These are phyloP conservation scores for Penicillium aurantiogriseum DNA, from an alignment of 2,329 filamentous ascomycete species.

Conservation along the genomic window DNA sequence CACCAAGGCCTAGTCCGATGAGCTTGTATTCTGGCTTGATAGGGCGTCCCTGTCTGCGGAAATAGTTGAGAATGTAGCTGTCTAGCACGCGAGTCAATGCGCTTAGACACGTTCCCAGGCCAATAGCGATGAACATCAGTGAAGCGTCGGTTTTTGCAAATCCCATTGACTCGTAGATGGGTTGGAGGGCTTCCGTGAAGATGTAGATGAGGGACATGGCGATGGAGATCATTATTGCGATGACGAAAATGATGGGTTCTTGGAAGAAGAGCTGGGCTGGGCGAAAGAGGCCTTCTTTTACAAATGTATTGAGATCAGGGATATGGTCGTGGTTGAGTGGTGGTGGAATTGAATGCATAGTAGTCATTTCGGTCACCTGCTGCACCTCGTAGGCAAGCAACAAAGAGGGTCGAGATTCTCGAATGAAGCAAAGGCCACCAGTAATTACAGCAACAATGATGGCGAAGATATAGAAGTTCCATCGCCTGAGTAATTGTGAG, in stretches of 20 bases:
- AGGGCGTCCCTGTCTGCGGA: slow-evolving; percentile 18
- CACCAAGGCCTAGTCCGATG: slow-evolving; percentile 46
- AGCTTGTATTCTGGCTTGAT: slow-evolving; percentile 50
- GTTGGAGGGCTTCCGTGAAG: slow-evolving; percentile 46
- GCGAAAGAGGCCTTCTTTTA: slow-evolving; percentile 41
- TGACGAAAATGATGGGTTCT: slow-evolving; percentile 49
- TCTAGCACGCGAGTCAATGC: slow-evolving; percentile 48
- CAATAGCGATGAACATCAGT: slow-evolving; percentile 44
- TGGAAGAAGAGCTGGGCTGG: slow-evolving; percentile 46
- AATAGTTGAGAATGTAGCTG: slow-evolving; percentile 30
- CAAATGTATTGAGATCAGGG: slow-evolving; percentile 39
- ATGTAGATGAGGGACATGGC: slow-evolving; percentile 51
- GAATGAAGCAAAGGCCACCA: slow-evolving; percentile 38
- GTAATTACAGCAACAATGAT: slow-evolving; percentile 38
- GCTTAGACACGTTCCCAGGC: slow-evolving; percentile 42
- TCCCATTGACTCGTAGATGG: slow-evolving; percentile 42
- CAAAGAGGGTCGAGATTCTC: slow-evolving; percentile 48
- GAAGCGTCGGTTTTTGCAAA: slow-evolving; percentile 37
- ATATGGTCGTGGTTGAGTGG: slow-evolving; percentile 42
- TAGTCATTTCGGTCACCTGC: slow-evolving; percentile 25
- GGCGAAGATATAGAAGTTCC: slow-evolving; percentile 47
- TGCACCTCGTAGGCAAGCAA: slow-evolving; percentile 40
- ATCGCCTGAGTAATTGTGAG: slow-evolving; percentile 34
- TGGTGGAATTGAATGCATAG: slow-evolving; percentile 13
- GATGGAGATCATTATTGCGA: slow-evolving; percentile 45